phyloP scores from a whole-genome alignment of 1,284 basidiomycete genomes.

The Anthracocystis setariae region DNA sequence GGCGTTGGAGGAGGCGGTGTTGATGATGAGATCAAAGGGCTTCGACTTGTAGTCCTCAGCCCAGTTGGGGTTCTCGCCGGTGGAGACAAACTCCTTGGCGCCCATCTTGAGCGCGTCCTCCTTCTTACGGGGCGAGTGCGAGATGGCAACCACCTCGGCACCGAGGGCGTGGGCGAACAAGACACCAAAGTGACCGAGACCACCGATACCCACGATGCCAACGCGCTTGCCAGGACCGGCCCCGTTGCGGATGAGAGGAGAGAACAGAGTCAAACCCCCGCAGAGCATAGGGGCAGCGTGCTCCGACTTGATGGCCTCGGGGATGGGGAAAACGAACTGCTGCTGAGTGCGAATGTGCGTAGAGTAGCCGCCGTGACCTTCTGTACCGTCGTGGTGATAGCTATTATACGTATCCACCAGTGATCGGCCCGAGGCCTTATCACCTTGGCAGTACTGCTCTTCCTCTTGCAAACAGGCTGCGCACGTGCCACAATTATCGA shows the following conservation, averaged over 20 bases:
- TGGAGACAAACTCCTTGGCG: constrained; percentile 70
- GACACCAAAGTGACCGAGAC: constrained; percentile 70
- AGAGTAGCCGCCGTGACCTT: constrained; percentile 75
- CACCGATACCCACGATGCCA: constrained; percentile 73
- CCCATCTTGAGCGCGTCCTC: constrained; percentile 76
- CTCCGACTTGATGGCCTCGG: constrained; percentile 73
- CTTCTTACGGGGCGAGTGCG: constrained; percentile 75
- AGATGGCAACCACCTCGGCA: constrained; percentile 76
- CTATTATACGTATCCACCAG: constrained; percentile 69
- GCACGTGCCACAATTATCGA: constrained; percentile 69
- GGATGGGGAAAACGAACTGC: constrained; percentile 78
- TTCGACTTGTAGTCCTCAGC: constrained; percentile 53
- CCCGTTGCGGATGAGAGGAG: constrained; percentile 75
- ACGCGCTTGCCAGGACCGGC: constrained; percentile 76
- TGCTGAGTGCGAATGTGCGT: constrained; percentile 76
- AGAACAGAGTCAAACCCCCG: constrained; percentile 76
- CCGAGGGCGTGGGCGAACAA: constrained; percentile 74
- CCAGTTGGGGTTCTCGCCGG: constrained; percentile 62
- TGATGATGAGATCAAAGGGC: constrained; percentile 75
- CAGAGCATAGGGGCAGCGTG: constrained; percentile 73
- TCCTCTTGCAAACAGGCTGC: constrained; percentile 71
- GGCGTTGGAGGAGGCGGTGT: constrained; percentile 70
- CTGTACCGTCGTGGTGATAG: constrained; percentile 72
- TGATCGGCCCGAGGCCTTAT: constrained; percentile 53
- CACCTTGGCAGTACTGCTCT: constrained; percentile 60